Base-by-base conservation (phyloP, 164 flowering plant species). In the Paratinospora sagittata region DNA sequence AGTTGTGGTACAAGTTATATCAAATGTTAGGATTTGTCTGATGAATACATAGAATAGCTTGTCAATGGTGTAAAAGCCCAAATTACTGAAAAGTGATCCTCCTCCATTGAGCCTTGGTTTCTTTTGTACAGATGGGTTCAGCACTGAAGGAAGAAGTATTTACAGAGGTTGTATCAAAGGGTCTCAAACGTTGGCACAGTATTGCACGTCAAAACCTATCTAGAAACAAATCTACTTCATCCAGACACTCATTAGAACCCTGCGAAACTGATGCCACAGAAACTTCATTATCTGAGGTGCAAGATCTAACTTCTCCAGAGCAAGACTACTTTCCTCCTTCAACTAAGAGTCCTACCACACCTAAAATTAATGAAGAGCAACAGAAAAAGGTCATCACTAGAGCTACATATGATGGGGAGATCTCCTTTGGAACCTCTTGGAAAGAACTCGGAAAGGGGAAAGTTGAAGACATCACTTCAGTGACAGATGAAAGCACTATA, bases 71-170 rank as follows among this genome's bases (percentile, higher is more conserved):
- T 61, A 26, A 47, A 68, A 27, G 43, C 21, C 8, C 63, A 16
- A 9, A 17, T 62, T 14, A 27, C 21, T 19, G 3, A 5, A 30
- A 6, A 21, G 21, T 33, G 33, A 24, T 21, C 39, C 33, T 67
- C 24, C 39, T 19, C 13, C 9, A 27, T 17, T 24, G 16, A 19
- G 14, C 67, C 65, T 27, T 12, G 30, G 64, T 33, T 47, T 26
- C n/a, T 43, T 73, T 37, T 41, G n/a, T 27, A 63, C 85, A 90
- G 92, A 88, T 90, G 96, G 92, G 96, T 12, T 77, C 89, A 8
- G 75, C 85, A 14, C 83, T 88, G 87, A 78, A 73, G 71, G 70
- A 73, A 66, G 77, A 80, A 10, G 86, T 88, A 0, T 87, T 88
- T 80, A 78, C 87, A 0, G 89, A 88, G 71, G 69, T 73, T 0